Percentiles rank a stretch among this genome's conserved stretches.
These are phyloP conservation scores for Verticillium alfalfae DNA, from an alignment of 2,329 filamentous ascomycete species.

Conservation along the genomic window DNA sequence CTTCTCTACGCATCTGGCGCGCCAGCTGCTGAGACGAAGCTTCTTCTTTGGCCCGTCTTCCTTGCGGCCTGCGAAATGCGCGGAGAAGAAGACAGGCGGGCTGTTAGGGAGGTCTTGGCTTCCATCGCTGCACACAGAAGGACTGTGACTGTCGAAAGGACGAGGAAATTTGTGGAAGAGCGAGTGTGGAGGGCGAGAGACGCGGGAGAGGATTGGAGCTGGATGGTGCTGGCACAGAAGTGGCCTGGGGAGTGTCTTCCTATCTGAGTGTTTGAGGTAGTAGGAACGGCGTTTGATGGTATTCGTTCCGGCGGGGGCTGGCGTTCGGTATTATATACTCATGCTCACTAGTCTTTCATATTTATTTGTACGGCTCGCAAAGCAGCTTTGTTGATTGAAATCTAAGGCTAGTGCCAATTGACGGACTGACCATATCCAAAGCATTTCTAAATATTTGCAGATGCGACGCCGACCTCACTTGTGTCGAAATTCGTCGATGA, in stretches of 20 bases:
- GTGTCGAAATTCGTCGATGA: constrained; percentile 9
- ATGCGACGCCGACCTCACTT: not conserved
- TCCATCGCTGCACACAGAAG: constrained; percentile 16
- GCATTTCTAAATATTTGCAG: too few relatives aligned
- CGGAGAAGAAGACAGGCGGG: constrained; percentile 14
- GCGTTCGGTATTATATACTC: too few relatives aligned
- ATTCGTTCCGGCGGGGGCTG: too few relatives aligned
- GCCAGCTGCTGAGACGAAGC: constrained; percentile 16
- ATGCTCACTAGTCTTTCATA: too few relatives aligned
- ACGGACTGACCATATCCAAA: too few relatives aligned
- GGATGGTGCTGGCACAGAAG: constrained; percentile 19
- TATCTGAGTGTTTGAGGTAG: constrained; percentile 18
- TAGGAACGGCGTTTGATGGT: too few relatives aligned
- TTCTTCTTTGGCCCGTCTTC: constrained; percentile 22
- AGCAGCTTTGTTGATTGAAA: too few relatives aligned
- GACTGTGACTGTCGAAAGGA: constrained; percentile 18
- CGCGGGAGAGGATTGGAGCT: constrained; percentile 18
- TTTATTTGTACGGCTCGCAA: too few relatives aligned
- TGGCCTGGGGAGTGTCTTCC: constrained; percentile 22
- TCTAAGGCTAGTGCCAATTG: too few relatives aligned
- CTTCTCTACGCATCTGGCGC: constrained; percentile 16
- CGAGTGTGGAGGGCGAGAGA: constrained; percentile 21
- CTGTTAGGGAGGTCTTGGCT: constrained; percentile 16
- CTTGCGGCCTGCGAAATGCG: constrained; percentile 20
- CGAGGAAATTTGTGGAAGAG: constrained; percentile 17